Evolutionary conservation across 371 early-diverging fungal genomes (phyloP), one percentile per base, ranked within the genome.

Genomic region (Circinella minor): DNA sequence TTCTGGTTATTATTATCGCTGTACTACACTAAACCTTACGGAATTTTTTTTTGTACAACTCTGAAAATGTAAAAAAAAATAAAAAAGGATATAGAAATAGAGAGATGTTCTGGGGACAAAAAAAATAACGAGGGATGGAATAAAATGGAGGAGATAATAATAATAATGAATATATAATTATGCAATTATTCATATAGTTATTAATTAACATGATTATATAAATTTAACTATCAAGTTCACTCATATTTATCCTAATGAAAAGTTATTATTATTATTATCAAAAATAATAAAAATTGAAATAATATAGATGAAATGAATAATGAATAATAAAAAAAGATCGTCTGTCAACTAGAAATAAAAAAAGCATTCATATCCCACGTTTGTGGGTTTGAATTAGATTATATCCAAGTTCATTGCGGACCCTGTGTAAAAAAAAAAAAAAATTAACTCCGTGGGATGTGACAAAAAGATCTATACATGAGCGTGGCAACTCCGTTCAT

Each of bases 401-500:
- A 8, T 14, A 57, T 57, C 57, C 34, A 18, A 57, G 9, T 57
- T 7, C 57, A 27, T 57, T 7, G 57, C 57, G 57, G 57, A 57
- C 57, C 57, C 57, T 57, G 57, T 18, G 57, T n/a, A 57, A 43
- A 27, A 20, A n/a, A 9, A 55, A 55, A 55, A n/a, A 55, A 57
- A 27, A 57, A 27, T 27, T 27, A 27, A 55, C 55, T 55, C 55
- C 55, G 55, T 27, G 55, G 55, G 55, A 55, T 55, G 57, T 57
- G 57, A 27, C 27, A 57, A 57, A 57, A 57, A 57, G 27, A 57
- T 55, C n/a, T 55, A 3, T 47, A 55, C 27, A 27, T 27, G 27
- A 27, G 55, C 55, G 20, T 55, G 20, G 55, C 55, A 55, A 57
- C 57, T 57, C 57, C 57, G 57, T 57, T 57, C 20, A 27, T 57